Percentiles rank a stretch among this genome's conserved stretches.
phyloP scores from a whole-genome alignment of 2,329 filamentous ascomycete genomes.

The Xylariaceae sp. region DNA sequence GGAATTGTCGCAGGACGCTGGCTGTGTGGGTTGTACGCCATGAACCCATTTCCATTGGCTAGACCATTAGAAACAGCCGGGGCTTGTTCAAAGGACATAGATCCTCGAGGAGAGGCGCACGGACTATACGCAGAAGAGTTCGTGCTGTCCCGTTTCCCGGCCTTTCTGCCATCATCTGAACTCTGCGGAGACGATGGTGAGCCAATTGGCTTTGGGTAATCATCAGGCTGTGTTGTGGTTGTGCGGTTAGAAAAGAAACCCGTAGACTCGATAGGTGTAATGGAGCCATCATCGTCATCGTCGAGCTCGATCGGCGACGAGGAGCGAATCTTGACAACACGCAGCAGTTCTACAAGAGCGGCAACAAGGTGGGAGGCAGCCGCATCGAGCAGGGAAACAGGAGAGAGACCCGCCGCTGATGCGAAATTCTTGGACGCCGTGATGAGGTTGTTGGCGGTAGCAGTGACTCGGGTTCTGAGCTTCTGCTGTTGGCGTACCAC shows the following conservation, averaged over 20 bases:
- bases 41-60: constrained; percentile 35
- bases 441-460: constrained; percentile 91
- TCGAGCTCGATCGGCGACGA: constrained; percentile 73
- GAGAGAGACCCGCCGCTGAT: constrained; percentile 74
- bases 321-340: constrained; percentile 73
- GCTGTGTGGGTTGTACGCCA: constrained; percentile 31
- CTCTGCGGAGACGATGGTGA: constrained; percentile 45
- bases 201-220: constrained; percentile 33
- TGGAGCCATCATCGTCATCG: constrained; percentile 64
- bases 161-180: constrained; percentile 46
- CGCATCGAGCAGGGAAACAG: constrained; percentile 88
- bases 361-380: constrained; percentile 86
- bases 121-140: constrained; percentile 73
- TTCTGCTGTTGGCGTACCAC: constrained; percentile 56
- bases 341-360: constrained; percentile 79
- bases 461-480: constrained; percentile 78
- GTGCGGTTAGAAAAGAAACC: constrained; percentile 62
- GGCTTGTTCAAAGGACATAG: constrained; percentile 37
- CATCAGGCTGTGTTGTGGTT: constrained; percentile 34
- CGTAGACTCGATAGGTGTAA: constrained; percentile 61
- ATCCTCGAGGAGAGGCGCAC: constrained; percentile 61
- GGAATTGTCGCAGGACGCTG: constrained; percentile 34
- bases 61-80: constrained; percentile 30
- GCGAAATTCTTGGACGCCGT: constrained; percentile 92
- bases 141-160: constrained; percentile 50